A percentile compares a stretch with the other conserved stretches of the same genome.
Conservation (phyloP, 73 alveolate species). For the Paramecium tetraurelia region DNA sequence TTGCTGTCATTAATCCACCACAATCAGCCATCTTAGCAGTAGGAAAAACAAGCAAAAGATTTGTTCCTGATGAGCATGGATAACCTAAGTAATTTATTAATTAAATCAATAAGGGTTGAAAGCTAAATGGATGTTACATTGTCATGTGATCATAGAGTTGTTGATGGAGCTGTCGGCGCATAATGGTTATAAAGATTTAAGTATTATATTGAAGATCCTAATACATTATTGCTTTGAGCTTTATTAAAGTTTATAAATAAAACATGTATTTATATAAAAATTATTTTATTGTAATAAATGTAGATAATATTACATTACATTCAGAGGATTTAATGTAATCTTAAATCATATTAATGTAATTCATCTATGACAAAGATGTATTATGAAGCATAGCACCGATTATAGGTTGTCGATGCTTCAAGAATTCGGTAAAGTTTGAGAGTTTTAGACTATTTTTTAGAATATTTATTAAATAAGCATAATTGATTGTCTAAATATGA, state of each 20-base stretch:
- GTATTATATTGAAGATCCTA: constrained; percentile 81
- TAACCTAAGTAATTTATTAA: constrained; percentile 31
- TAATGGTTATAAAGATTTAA: constrained; percentile 80
- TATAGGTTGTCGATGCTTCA: too few relatives aligned
- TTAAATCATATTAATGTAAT: too few relatives aligned
- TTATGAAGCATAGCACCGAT: too few relatives aligned
- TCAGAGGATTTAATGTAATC: background rate
- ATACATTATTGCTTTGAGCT: constrained; percentile 73
- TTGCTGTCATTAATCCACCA: constrained; percentile 82
- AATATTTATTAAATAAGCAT: too few relatives aligned
- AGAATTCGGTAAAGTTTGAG: too few relatives aligned
- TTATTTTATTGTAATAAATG: background rate
- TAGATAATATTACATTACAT: background rate
- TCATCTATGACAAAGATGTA: too few relatives aligned
- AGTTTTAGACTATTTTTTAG: too few relatives aligned
- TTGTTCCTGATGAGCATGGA: constrained; percentile 66
- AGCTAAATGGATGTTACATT: constrained; percentile 71
- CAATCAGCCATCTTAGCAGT: constrained; percentile 80
- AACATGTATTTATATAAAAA: background rate
- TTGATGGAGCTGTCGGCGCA: constrained; percentile 93
- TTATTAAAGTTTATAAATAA: background rate
- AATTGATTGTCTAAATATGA: too few relatives aligned
- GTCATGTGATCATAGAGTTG: constrained; percentile 85
- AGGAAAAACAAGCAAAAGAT: constrained; percentile 68
- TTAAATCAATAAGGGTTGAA: constrained; percentile 39